Evolutionary conservation across 2,329 filamentous ascomycete genomes (phyloP).

Genomic region (Thyridium curvatum): DNA sequence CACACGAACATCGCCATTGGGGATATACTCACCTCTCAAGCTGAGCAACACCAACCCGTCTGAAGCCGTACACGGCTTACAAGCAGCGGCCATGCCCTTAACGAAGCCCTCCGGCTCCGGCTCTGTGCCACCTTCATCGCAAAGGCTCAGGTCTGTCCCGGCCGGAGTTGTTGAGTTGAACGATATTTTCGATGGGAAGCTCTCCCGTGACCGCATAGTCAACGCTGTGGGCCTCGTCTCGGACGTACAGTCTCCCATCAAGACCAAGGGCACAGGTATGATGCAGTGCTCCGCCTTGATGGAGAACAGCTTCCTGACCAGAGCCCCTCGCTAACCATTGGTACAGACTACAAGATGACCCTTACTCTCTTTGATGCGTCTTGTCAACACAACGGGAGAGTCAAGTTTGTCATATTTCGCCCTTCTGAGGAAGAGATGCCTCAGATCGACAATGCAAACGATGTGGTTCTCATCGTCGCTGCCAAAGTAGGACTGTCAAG

Average conservation of each 20-base stretch:
- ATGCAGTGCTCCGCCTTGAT: background rate
- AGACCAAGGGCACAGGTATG: conserved; percentile 46
- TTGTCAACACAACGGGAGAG: conserved; percentile 32
- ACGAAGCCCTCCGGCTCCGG: too few species aligned
- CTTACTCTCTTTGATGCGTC: conserved; percentile 56
- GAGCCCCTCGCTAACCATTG: conserved; percentile 5
- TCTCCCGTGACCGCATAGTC: conserved; percentile 25
- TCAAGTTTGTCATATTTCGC: conserved; percentile 55
- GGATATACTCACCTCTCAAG: too few species aligned
- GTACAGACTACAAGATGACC: conserved; percentile 52
- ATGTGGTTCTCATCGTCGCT: conserved; percentile 58
- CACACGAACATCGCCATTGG: too few species aligned
- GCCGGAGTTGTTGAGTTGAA: conserved; percentile 7
- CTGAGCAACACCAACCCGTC: too few species aligned
- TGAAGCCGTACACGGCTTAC: too few species aligned
- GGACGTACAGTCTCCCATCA: conserved; percentile 50
- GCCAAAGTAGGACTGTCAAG: conserved; percentile 40
- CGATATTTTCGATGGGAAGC: conserved; percentile 34
- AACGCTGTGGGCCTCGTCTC: conserved; percentile 67
- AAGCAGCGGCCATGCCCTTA: too few species aligned
- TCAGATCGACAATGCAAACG: conserved; percentile 36
- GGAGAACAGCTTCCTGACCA: too few species aligned
- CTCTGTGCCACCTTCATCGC: too few species aligned
- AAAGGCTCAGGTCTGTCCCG: too few species aligned
- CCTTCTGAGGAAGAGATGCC: conserved; percentile 43